A percentile compares a stretch with the other conserved stretches of the same genome.
These are phyloP conservation scores for Cryphonectria carpinicola DNA, from an alignment of 2,329 filamentous ascomycete species.

Conservation along the genomic window DNA sequence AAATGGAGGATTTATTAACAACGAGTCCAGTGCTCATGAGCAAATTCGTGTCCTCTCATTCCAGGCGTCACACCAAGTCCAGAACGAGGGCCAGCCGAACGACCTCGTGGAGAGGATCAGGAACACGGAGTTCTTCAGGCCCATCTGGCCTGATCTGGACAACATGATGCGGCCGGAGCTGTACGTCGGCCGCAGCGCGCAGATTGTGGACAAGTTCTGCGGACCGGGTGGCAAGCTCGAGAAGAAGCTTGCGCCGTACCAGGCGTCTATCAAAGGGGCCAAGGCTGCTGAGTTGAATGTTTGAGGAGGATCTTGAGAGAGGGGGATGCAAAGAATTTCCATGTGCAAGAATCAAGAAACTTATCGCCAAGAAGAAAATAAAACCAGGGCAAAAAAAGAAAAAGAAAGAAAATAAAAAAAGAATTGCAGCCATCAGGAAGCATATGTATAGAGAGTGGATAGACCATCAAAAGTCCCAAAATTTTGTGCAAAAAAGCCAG, in stretches of 20 bases:
- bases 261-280: not conserved
- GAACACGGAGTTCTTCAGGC: conserved; percentile 72
- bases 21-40: conserved; percentile 61
- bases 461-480: no score
- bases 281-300: not conserved
- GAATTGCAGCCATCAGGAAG: no score
- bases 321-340: not conserved
- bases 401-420: no score
- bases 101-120: conserved; percentile 81
- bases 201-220: conserved; percentile 52
- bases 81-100: conserved; percentile 68
- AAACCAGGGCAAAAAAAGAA: no score
- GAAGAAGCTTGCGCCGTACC: conserved; percentile 45
- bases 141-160: conserved; percentile 54
- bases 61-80: conserved; percentile 68
- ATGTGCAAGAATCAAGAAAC: not conserved
- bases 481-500: no score
- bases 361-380: not conserved
- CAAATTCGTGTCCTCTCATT: conserved; percentile 82
- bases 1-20: not conserved
- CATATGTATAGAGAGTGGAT: no score
- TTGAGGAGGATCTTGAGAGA: not conserved
- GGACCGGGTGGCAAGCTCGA: conserved; percentile 44
- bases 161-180: conserved; percentile 65
- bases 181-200: conserved; percentile 48